Conservation (phyloP, 192 early-diverging fungal genomes). For the Coemansia sp. region DNA sequence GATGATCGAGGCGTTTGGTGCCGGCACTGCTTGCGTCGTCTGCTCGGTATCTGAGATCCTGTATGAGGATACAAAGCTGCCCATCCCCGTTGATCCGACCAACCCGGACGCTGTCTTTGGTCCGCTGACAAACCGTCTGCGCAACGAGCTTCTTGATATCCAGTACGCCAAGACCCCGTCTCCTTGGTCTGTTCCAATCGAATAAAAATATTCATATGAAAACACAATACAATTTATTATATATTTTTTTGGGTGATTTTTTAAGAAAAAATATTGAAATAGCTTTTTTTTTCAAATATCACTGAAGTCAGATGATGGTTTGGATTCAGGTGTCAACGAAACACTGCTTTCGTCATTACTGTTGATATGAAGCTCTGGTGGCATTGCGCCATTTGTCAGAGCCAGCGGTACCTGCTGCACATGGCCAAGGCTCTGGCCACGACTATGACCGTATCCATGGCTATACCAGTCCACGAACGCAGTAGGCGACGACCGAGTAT, state of each 20-base stretch:
- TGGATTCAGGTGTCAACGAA: background rate
- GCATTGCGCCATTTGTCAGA: background rate
- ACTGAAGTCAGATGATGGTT: background rate
- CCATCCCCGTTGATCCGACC: constrained; percentile 89
- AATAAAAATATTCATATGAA: constrained; percentile 7
- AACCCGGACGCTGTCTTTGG: constrained; percentile 82
- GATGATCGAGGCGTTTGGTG: constrained; percentile 92
- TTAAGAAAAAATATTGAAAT: background rate
- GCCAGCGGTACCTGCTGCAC: background rate
- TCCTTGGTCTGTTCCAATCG: constrained; percentile 38
- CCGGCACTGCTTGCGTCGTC: constrained; percentile 97
- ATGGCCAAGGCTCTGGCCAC: background rate
- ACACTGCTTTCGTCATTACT: background rate
- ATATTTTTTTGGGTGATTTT: background rate
- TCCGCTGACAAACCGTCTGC: constrained; percentile 79
- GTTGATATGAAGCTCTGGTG: background rate
- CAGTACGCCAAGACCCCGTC: constrained; percentile 84
- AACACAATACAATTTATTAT: background rate
- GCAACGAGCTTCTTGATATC: constrained; percentile 86
- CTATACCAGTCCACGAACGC: background rate
- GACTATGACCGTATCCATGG: background rate
- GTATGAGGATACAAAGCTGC: constrained; percentile 71
- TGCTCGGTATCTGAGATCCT: constrained; percentile 84
- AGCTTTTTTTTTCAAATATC: background rate
- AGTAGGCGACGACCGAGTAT: background rate